Conservation (phyloP, 768 basidiomycete species). For the Amanita fuliginea region DNA sequence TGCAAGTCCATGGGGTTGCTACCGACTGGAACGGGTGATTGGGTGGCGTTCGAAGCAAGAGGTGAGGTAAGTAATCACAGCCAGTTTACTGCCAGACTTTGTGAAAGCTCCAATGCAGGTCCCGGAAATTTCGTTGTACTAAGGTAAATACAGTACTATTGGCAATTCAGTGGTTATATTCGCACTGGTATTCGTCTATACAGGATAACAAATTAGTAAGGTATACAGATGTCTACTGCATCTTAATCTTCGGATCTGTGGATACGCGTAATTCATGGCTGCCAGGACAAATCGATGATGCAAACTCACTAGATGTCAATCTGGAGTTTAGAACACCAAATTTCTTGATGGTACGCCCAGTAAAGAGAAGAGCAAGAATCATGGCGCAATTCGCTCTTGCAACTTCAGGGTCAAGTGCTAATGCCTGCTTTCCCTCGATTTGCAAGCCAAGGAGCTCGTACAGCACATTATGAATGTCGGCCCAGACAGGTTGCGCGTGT, state of each 20-base stretch:
- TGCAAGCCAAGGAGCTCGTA: slow-evolving; percentile 32
- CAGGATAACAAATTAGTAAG: not conserved
- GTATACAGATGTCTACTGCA: not conserved
- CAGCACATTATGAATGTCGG: slow-evolving; percentile 40
- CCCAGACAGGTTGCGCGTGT: slow-evolving; percentile 82
- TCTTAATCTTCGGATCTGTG: not conserved
- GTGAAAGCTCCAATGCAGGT: not conserved
- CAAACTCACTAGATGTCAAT: not conserved
- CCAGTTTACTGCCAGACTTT: not conserved
- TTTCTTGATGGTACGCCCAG: slow-evolving; percentile 53
- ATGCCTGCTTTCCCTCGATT: slow-evolving; percentile 21
- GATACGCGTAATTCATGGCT: not conserved
- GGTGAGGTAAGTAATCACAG: slow-evolving; percentile 39
- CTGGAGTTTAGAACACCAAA: slow-evolving; percentile 24
- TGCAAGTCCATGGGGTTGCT: slow-evolving; percentile 87
- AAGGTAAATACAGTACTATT: no score
- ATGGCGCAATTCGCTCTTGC: slow-evolving; percentile 68
- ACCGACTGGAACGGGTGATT: slow-evolving; percentile 86
- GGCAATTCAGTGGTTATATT: no score
- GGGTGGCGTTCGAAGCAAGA: slow-evolving; percentile 87
- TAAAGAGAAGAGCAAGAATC: slow-evolving; percentile 51
- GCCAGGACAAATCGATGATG: not conserved
- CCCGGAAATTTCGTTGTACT: slow-evolving; percentile 2
- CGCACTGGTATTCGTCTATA: not conserved
- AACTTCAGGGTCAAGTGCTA: slow-evolving; percentile 46